Percentiles rank a stretch among this genome's conserved stretches.
Evolutionary conservation across 495 filamentous ascomycete genomes (phyloP).

Genomic region (Daldinia loculata): DNA sequence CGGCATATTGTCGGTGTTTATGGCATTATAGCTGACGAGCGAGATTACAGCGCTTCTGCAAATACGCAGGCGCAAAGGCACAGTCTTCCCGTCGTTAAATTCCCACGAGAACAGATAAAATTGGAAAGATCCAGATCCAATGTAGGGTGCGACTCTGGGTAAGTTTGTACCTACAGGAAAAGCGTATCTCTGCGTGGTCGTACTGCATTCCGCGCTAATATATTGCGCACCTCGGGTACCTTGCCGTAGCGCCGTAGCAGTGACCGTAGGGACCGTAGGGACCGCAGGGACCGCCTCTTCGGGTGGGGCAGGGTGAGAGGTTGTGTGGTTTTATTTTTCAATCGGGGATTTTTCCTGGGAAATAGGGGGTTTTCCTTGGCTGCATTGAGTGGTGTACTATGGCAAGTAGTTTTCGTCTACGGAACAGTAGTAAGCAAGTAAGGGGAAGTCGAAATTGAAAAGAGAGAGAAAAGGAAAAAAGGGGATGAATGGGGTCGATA

Average conservation of each 20-base stretch:
- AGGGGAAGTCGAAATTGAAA: slow-evolving; percentile 1
- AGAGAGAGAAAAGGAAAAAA: slow-evolving; percentile 1
- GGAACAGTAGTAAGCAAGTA: neutral
- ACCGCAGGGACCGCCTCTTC: slow-evolving; percentile 30
- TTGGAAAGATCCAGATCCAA: slow-evolving; percentile 3
- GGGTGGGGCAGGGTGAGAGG: slow-evolving; percentile 22
- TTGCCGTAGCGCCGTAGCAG: slow-evolving; percentile 39
- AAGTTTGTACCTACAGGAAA: no score
- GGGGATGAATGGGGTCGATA: neutral
- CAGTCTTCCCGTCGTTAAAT: neutral
- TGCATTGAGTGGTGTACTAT: slow-evolving; percentile 5
- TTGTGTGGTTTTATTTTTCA: slow-evolving; percentile 20
- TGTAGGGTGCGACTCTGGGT: neutral
- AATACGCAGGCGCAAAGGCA: neutral
- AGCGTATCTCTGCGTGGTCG: slow-evolving; percentile 19
- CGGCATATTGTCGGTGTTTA: neutral
- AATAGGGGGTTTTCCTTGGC: slow-evolving; percentile 42
- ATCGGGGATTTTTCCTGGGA: slow-evolving; percentile 37
- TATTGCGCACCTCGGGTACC: slow-evolving; percentile 42
- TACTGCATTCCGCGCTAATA: slow-evolving; percentile 43
- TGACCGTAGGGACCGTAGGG: slow-evolving; percentile 18
- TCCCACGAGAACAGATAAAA: neutral
- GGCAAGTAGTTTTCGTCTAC: neutral
- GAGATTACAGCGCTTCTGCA: neutral
- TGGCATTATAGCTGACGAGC: neutral